Percentiles rank a stretch among this genome's conserved stretches.
These are phyloP conservation scores for Suillus tomentosus DNA, from an alignment of 768 basidiomycete species.

Conservation along the genomic window DNA sequence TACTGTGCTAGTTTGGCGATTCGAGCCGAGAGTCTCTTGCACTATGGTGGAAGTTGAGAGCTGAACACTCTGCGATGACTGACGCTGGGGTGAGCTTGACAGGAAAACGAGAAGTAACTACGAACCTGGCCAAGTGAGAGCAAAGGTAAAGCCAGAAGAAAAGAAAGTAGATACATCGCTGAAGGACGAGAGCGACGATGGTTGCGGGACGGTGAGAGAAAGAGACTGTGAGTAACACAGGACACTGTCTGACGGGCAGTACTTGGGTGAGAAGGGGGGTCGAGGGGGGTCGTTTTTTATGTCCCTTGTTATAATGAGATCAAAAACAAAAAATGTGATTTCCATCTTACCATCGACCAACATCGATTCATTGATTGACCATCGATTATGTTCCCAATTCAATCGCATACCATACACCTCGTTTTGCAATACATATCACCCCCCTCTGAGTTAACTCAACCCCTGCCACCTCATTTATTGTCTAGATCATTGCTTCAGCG, in stretches of 20 bases:
- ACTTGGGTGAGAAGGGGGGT: conserved; percentile 1
- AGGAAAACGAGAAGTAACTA: neutral
- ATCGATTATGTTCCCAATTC: conserved; percentile 36
- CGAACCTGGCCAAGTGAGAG: conserved; percentile 37
- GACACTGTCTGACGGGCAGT: neutral
- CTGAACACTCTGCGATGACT: conserved; percentile 40
- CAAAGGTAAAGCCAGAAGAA: conserved; percentile 34
- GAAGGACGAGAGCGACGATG: neutral
- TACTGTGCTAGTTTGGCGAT: conserved; percentile 43
- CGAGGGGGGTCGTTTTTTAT: conserved; percentile 18
- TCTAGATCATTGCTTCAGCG: conserved; percentile 61
- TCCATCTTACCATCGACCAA: conserved; percentile 3
- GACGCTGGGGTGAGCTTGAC: conserved; percentile 11
- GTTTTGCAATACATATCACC: conserved; percentile 62
- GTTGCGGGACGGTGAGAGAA: conserved; percentile 1
- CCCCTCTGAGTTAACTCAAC: conserved; percentile 46
- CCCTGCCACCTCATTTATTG: conserved; percentile 61
- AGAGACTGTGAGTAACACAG: neutral
- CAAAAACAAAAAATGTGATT: neutral
- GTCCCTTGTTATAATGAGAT: neutral
- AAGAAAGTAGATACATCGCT: conserved; percentile 29
- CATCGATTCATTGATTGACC: neutral
- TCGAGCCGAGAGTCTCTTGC: conserved; percentile 36
- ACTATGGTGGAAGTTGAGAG: conserved; percentile 21
- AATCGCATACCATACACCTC: conserved; percentile 42